Conservation (phyloP, 306 rosid species). For the Lablab purpureus region DNA sequence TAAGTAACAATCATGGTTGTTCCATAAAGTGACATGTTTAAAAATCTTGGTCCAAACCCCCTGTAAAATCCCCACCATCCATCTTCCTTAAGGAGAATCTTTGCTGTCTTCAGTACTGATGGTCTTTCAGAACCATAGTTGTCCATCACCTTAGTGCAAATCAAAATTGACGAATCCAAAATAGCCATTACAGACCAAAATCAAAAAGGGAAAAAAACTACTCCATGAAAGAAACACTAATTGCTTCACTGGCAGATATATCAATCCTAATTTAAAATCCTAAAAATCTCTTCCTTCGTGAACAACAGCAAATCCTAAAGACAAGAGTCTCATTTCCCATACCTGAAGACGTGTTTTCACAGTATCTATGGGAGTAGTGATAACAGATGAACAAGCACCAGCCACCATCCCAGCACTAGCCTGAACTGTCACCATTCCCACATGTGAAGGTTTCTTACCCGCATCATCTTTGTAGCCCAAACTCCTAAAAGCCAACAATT, state of each 20-base stretch:
- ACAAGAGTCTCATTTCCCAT: constrained; percentile 17
- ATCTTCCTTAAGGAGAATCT: constrained; percentile 72
- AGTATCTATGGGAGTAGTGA: constrained; percentile 89
- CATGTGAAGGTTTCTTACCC: constrained; percentile 75
- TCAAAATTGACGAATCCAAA: constrained; percentile 25
- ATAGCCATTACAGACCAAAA: constrained; percentile 25
- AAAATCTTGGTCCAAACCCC: constrained; percentile 89
- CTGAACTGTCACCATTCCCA: constrained; percentile 81
- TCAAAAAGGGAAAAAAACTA: neutral
- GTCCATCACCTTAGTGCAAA: constrained; percentile 73
- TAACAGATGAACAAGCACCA: constrained; percentile 81
- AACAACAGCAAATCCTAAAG: neutral
- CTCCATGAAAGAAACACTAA: constrained; percentile 17
- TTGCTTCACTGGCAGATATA: neutral
- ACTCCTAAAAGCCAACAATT: constrained; percentile 56
- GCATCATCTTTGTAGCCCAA: constrained; percentile 65
- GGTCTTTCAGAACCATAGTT: constrained; percentile 81
- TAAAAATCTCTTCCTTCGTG: neutral
- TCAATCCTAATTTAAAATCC: constrained; percentile 21
- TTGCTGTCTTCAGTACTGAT: constrained; percentile 77
- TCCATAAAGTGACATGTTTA: constrained; percentile 89
- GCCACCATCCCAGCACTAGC: constrained; percentile 89
- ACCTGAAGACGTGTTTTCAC: constrained; percentile 95
- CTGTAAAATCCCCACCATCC: constrained; percentile 95
- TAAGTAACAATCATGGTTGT: constrained; percentile 91